Evolutionary conservation across 106 monocot genomes (phyloP), one percentile per base, ranked within the genome.

Genomic region (Platanthera zijinensis): DNA sequence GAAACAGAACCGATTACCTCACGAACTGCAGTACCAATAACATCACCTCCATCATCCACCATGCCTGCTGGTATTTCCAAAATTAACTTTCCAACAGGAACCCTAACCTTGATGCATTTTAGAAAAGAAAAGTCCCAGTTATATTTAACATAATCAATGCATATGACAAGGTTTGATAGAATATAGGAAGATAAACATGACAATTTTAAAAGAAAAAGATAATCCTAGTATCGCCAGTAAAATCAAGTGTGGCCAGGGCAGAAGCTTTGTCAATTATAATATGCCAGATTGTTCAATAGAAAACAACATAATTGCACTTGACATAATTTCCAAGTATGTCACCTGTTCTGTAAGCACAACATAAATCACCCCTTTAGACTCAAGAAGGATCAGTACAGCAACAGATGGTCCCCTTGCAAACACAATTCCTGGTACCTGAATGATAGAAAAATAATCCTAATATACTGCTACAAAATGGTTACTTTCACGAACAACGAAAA

Each of bases 261-360:
- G 25, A 48, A 15, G 48, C 46, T 5, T 39, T 7, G 17, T 17
- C 45, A 70, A 48, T 9, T 18, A 46, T 48, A 70, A 48, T 57
- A 62, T 19, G 19, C 28, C 15, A 14, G 48, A 13, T 53, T 47
- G 25, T 57, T 48, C 71, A 72, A 70, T 15, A 14, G 39, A 69
- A 69, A 64, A 64, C 66, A 32, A 66, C 32, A 32, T 32, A 30
- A 30, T 32, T 70, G 32, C 48, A 48, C 47, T 48, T 70, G 22
- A 70, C 66, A 11, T n/a, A 21, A 66, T 11, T 70, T 70, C 48
- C 48, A 19, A 30, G 17, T 15, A 45, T 48, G 30, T 12, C 82
- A 95, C 97, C 92, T 99, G 97, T 67, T 94, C 97, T 45, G 97
- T 99, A 63, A 99, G 94, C 76, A 99, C 89, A 77, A 80, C 94